A percentile compares a stretch with the other conserved stretches of the same genome.
Evolutionary conservation across 495 filamentous ascomycete species (phyloP).

Genomic region (Daldinia vernicosa): DNA sequence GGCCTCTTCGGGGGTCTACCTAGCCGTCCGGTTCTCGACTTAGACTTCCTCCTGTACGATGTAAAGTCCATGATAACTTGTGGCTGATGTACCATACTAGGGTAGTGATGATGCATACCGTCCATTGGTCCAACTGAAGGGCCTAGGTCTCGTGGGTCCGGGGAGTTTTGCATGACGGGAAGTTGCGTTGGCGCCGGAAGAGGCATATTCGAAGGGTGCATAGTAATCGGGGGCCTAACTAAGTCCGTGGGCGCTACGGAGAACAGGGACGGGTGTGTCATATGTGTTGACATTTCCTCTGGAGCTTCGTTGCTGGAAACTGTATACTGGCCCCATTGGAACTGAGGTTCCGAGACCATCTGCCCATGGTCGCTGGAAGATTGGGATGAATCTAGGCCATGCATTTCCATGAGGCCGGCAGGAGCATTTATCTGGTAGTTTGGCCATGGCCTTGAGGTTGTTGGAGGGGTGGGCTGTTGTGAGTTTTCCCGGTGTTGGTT

Average conservation of each 20-base stretch:
- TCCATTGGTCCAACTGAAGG: conserved; percentile 36
- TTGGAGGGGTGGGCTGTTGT: conserved; percentile 56
- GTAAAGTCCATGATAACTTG: conserved; percentile 33
- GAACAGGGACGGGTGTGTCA: conserved; percentile 37
- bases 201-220: conserved; percentile 32
- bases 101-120: conserved; percentile 37
- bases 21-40: conserved; percentile 36
- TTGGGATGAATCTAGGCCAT: conserved; percentile 41
- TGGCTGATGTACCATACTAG: conserved; percentile 34
- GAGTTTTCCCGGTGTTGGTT: conserved; percentile 46
- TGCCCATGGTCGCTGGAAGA: conserved; percentile 39
- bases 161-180: conserved; percentile 35
- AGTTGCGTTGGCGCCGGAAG: conserved; percentile 36
- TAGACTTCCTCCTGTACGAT: conserved; percentile 37
- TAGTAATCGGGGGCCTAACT: conserved; percentile 31
- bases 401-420: conserved; percentile 47
- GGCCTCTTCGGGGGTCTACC: conserved; percentile 38
- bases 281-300: conserved; percentile 33
- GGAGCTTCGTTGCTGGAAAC: conserved; percentile 40
- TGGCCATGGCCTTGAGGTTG: conserved; percentile 52
- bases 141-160: conserved; percentile 35
- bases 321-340: conserved; percentile 43
- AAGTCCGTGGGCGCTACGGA: conserved; percentile 37
- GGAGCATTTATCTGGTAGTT: conserved; percentile 47
- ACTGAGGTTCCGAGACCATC: conserved; percentile 39